phyloP scores from a whole-genome alignment of 192 early-diverging fungal genomes.

The Coemansia sp. region DNA sequence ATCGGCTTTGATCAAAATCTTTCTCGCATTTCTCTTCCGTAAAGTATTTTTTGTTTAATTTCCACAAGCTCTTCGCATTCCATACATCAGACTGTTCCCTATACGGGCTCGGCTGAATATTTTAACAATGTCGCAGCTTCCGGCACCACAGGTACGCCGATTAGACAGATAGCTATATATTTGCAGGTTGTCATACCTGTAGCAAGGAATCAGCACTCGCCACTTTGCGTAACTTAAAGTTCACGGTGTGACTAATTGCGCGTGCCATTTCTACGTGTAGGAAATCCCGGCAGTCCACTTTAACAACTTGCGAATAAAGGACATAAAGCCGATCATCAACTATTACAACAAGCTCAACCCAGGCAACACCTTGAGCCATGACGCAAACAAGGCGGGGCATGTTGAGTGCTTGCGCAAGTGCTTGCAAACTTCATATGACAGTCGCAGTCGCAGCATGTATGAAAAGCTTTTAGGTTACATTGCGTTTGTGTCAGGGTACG shows the following conservation, averaged over 20 bases:
- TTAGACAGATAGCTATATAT: background rate
- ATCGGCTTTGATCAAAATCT: background rate
- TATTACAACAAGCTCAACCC: background rate
- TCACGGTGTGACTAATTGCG: background rate
- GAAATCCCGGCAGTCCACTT: background rate
- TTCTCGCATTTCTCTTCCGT: constrained; percentile 1
- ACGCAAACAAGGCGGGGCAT: constrained; percentile 7
- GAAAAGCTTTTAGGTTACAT: constrained; percentile 19
- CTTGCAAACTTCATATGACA: background rate
- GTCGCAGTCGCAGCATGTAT: background rate
- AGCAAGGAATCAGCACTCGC: background rate
- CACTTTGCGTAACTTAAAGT: background rate
- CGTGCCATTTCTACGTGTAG: background rate
- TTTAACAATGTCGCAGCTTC: constrained; percentile 1
- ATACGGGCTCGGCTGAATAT: background rate
- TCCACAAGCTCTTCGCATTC: background rate
- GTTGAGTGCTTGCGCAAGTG: background rate
- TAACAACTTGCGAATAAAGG: constrained; percentile 24
- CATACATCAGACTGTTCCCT: background rate
- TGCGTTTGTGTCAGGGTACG: background rate
- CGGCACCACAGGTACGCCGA: background rate
- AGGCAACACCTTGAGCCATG: background rate
- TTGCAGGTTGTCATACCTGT: background rate
- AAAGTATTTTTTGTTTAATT: constrained; percentile 8
- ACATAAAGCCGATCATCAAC: constrained; percentile 18